Base-by-base conservation (phyloP, 345 rosid species). In the Brassica incana region DNA sequence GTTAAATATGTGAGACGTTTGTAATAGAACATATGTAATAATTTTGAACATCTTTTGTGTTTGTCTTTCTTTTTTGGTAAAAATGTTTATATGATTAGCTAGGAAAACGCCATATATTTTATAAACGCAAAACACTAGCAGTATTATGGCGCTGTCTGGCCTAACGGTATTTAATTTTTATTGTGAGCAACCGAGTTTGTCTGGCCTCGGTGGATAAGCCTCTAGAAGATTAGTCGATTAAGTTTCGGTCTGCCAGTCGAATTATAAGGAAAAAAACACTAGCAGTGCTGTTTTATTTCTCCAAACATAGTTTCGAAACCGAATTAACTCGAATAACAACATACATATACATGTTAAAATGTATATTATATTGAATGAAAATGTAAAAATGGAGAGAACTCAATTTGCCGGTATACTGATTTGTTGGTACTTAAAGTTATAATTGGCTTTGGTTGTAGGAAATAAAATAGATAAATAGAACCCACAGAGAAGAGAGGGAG, bases 401-500 rank as follows among this genome's bases (percentile, higher is more conserved):
- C 32, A 58, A 4, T 58, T 69, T 68, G 65, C 48, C 4, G 25
- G 30, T 25, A 64, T 82, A 59, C 23, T 40, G 63, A 70, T 60
- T 65, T 60, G 73, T 73, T 65, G 82, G 80, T 75, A 43, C 80
- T 74, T 71, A 65, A 65, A 70, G 68, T 75, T 63, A 75, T 70
- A 70, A 80, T 56, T 80, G 79, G 72, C 66, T 54, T 80, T 75
- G 72, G 79, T 69, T 80, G 52, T 54, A 65, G 60, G 63, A 71
- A 65, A 64, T 69, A 69, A 60, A 69, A 70, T 15, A 80, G 71
- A 69, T 65, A 74, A 82, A 66, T 66, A 72, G 76, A 71, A 38
- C 71, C 68, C 66, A 81, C 69, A 65, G 65, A 65, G 76, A 48
- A 67, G 74, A 70, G 64, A 66, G 78, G 88, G 82, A 86, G 81